A percentile compares a stretch with the other conserved stretches of the same genome.
These are phyloP conservation scores for Martiniozyma asiatica DNA, from an alignment of 1,139 yeast genomes.

Conservation along the genomic window DNA sequence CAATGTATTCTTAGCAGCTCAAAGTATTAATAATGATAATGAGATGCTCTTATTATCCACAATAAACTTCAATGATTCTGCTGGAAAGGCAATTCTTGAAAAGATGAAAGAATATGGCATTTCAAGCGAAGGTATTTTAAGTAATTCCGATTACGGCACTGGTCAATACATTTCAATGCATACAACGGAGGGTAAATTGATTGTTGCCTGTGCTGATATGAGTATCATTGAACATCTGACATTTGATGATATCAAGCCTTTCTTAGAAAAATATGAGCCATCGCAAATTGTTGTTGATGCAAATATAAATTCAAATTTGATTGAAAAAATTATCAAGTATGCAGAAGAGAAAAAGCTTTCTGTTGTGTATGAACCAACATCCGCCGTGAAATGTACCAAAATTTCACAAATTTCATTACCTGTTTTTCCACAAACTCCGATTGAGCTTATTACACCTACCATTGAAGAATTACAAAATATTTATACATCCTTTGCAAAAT, in stretches of 20 bases:
- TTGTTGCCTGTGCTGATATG: conserved; percentile 84
- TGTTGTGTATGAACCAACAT: conserved; percentile 67
- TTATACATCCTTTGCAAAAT: conserved; percentile 33
- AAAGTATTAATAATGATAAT: conserved; percentile 8
- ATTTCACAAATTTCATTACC: conserved; percentile 23
- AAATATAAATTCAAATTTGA: conserved; percentile 39
- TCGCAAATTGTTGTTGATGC: conserved; percentile 51
- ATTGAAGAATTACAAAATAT: conserved; percentile 45
- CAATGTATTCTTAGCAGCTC: conserved; percentile 52
- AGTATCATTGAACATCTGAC: conserved; percentile 44
- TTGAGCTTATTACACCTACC: conserved; percentile 57
- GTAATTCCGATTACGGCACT: conserved; percentile 25
- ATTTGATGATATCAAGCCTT: conserved; percentile 27
- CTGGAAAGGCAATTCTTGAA: conserved; percentile 33
- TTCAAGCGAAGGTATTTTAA: conserved; percentile 12
- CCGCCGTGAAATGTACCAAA: conserved; percentile 43
- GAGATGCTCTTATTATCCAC: conserved; percentile 39
- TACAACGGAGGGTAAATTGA: conserved; percentile 45
- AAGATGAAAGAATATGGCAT: conserved; percentile 13
- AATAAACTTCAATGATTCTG: conserved; percentile 45
- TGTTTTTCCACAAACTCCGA: conserved; percentile 26
- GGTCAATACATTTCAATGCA: conserved; percentile 71
- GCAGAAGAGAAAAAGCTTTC: conserved; percentile 18
- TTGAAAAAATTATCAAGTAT: conserved; percentile 28
- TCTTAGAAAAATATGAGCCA: conserved; percentile 28